Percentiles rank a stretch among this genome's conserved stretches.
Evolutionary conservation across 2,329 filamentous ascomycete genomes (phyloP).

Genomic region (Trichoderma cornu-damae): DNA sequence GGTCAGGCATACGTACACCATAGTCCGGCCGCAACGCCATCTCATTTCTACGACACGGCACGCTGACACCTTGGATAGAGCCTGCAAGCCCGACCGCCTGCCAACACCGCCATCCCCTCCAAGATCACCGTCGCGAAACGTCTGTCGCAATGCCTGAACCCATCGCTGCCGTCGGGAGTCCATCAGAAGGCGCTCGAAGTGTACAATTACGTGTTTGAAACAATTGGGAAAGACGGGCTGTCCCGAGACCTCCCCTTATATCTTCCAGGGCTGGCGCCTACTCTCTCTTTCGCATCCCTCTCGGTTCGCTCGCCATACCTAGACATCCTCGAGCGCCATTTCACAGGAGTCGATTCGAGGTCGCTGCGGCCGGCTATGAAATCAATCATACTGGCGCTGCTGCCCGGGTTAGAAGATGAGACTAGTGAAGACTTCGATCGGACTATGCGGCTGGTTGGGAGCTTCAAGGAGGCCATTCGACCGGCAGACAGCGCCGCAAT

Average conservation of each 20-base stretch:
- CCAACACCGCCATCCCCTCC: constrained; percentile 68
- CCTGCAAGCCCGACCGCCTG: constrained; percentile 76
- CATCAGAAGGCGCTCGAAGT: constrained; percentile 97
- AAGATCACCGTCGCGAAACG: constrained; percentile 82
- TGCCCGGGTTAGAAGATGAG: constrained; percentile 92
- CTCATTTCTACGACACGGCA: not conserved
- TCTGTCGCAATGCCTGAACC: constrained; percentile 91
- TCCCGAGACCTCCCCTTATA: constrained; percentile 81
- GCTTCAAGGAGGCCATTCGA: constrained; percentile 65
- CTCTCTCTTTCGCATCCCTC: constrained; percentile 89
- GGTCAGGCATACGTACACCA: constrained; percentile 42
- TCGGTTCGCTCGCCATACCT: constrained; percentile 84
- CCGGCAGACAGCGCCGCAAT: constrained; percentile 47
- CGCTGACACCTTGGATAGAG: constrained; percentile 50
- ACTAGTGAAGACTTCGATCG: constrained; percentile 95
- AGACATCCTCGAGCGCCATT: constrained; percentile 73
- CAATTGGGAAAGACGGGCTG: constrained; percentile 75
- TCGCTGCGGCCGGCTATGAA: constrained; percentile 83
- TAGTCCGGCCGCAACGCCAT: not conserved
- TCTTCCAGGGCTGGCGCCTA: constrained; percentile 81
- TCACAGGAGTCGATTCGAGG: constrained; percentile 64
- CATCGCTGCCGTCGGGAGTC: constrained; percentile 86
- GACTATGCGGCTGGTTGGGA: constrained; percentile 72
- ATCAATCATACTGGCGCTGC: constrained; percentile 77
- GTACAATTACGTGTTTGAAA: constrained; percentile 81